These are phyloP conservation scores for Sporothrix euskadiensis DNA, from an alignment of 2,329 filamentous ascomycete genomes.

Conservation along the genomic window DNA sequence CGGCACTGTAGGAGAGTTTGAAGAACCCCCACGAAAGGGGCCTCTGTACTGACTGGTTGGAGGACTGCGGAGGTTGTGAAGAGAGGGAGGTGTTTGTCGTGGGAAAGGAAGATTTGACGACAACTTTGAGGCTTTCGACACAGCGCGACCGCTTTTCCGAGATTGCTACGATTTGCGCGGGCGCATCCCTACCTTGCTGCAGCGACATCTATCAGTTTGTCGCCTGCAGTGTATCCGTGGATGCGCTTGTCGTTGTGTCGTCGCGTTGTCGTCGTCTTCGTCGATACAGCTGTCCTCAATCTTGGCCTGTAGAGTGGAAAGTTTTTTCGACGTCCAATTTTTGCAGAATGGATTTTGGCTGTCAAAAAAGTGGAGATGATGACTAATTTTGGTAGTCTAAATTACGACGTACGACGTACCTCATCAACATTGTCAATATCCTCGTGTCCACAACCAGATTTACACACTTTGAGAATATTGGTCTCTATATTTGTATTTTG, in stretches of 20 bases:
- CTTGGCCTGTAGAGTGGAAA: not conserved
- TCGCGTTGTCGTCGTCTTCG: not conserved
- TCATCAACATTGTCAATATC: not conserved
- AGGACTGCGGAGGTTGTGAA: not conserved
- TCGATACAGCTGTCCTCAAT: not conserved
- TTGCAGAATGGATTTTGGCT: not conserved
- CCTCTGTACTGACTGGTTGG: constrained; percentile 16
- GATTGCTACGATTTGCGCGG: not conserved
- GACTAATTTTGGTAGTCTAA: constrained; percentile 13
- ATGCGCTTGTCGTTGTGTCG: not conserved
- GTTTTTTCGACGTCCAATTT: not conserved
- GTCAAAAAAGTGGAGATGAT: not conserved
- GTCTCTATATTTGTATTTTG: no score
- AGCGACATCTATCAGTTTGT: not conserved
- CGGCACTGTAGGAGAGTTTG: not conserved
- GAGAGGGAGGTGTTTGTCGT: not conserved
- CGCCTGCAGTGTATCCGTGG: not conserved
- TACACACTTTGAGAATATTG: no score
- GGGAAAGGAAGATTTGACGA: no score
- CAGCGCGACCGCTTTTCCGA: not conserved
- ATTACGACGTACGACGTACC: no score
- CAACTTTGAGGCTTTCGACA: no score
- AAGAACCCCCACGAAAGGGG: not conserved
- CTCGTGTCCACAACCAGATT: not conserved
- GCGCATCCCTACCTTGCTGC: not conserved